Evolutionary conservation across 202 grass and related monocot genomes (phyloP).

Genomic region (Setaria viridis): DNA sequence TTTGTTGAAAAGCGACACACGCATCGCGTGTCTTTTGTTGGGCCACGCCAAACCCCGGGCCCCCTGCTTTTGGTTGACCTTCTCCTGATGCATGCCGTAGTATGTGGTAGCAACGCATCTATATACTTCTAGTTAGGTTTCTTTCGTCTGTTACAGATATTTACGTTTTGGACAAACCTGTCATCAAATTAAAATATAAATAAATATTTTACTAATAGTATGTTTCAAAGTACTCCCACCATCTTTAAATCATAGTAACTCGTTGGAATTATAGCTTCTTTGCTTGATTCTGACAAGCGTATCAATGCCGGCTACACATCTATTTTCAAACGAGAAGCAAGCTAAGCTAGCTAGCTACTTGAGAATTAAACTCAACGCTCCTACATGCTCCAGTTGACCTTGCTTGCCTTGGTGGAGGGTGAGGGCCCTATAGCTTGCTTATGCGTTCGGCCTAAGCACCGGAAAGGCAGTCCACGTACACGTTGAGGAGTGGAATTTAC

Average conservation of each 20-base stretch:
- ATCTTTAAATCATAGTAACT: too few relatives aligned
- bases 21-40: constrained; percentile 13
- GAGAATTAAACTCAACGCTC: background rate
- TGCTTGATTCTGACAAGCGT: background rate
- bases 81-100: background rate
- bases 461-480: background rate
- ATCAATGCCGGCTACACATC: background rate
- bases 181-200: too few relatives aligned
- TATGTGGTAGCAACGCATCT: too few relatives aligned
- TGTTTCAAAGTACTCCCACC: too few relatives aligned
- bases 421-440: background rate
- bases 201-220: too few relatives aligned
- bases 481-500: background rate
- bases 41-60: constrained; percentile 8
- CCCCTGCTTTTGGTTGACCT: background rate
- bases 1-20: background rate
- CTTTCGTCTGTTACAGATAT: too few relatives aligned
- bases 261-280: background rate
- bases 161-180: too few relatives aligned
- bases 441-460: background rate
- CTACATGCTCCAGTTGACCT: background rate
- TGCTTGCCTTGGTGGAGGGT: background rate
- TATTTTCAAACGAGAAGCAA: background rate
- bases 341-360: background rate
- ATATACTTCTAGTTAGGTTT: too few relatives aligned